phyloP scores from a whole-genome alignment of 2,329 filamentous ascomycete species.

The Zymoseptoria passerinii region DNA sequence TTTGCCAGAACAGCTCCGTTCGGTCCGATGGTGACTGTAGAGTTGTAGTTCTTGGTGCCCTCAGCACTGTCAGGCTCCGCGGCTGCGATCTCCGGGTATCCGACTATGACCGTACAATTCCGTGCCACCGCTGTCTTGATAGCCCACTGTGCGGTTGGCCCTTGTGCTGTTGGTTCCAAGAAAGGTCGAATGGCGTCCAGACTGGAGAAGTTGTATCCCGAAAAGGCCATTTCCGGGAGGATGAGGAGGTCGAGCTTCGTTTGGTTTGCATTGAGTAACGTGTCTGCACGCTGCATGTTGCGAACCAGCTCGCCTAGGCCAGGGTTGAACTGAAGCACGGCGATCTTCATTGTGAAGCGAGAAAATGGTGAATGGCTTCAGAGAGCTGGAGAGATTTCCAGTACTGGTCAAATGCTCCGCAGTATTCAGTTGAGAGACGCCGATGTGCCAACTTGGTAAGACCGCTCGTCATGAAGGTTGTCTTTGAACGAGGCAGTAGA shows the following conservation, averaged over 20 bases:
- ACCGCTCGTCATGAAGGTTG: too few relatives aligned
- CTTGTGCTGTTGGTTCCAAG: conserved; percentile 58
- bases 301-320: conserved; percentile 61
- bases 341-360: conserved; percentile 50
- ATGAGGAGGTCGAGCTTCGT: conserved; percentile 59
- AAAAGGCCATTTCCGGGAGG: conserved; percentile 68
- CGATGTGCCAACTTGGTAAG: too few relatives aligned
- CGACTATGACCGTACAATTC: conserved; percentile 59
- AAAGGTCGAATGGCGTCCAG: conserved; percentile 58
- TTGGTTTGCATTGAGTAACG: conserved; percentile 48
- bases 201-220: conserved; percentile 71
- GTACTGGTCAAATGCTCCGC: neutral
- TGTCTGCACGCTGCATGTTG: conserved; percentile 61
- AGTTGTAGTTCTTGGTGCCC: conserved; percentile 44
- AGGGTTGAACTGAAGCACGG: conserved; percentile 63
- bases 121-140: conserved; percentile 56
- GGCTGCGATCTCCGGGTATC: conserved; percentile 57
- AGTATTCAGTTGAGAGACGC: too few relatives aligned
- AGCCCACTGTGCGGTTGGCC: conserved; percentile 65
- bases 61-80: conserved; percentile 13
- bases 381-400: neutral
- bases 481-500: too few relatives aligned
- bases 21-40: conserved; percentile 50
- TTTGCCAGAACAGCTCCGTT: conserved; percentile 47
- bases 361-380: neutral